Base-by-base conservation (phyloP, 179 eudicot genomes). In the Vitellaria paradoxa region DNA sequence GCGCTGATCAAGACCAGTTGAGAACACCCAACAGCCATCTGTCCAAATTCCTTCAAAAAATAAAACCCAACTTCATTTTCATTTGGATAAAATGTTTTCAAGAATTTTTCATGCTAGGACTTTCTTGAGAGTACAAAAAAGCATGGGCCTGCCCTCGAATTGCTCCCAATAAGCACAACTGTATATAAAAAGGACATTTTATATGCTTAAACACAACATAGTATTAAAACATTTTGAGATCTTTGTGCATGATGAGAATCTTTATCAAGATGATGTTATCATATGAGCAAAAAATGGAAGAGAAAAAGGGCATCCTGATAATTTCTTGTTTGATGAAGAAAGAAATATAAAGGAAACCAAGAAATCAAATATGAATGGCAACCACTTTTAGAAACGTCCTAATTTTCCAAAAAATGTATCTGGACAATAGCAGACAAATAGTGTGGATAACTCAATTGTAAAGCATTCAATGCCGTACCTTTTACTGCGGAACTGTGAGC, bases 1-100 rank as follows among this genome's bases (percentile, higher is more conserved):
- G 71, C 99, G 93, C 86, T 96, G 99, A 88, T 96, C 99, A 84
- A 96, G 98, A 81, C 99, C 99, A 52, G 88, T 86, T 60, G 97
- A 90, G 85, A 96, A 96, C 63, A 89, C 90, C 93, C 93, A 93
- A 60, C 8, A 67, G 73, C 98, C 99, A 72, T 96, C 94, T 68
- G 98, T 92, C 99, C 99, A 96, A 78, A 96, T 92, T 83, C 96
- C 99, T 96, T 74, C 76, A 79, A 61, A 80, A 70, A 77, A 78
- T 17, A 47, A 23, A 72, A 82, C 6, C 57, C 50, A 63, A 59
- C 60, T 70, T 61, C 14, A 61, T 47, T 75, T 76, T 66, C 20
- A 74, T 49, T 47, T 10, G 42, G 21, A 7, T 20, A 60, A 50
- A 66, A 52, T 60, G 46, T 23, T 45, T 24, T 55, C 62, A 68